Evolutionary conservation across 306 rosid genomes (phyloP).

Genomic region (Trichosanthes cucumerina): DNA sequence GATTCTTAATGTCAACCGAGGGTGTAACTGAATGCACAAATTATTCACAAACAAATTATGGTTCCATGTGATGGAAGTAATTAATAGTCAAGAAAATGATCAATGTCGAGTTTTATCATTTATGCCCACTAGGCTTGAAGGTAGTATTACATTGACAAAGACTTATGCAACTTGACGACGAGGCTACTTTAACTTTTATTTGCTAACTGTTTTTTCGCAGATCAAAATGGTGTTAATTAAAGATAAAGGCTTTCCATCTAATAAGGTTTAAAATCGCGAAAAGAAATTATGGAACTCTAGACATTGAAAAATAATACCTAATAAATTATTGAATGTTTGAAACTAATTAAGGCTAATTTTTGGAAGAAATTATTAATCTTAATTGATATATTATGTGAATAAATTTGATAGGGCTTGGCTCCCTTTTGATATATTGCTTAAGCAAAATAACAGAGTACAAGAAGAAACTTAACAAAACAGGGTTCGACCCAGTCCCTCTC

Average conservation of each 20-base stretch:
- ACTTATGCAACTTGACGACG: background rate
- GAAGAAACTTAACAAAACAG: too few relatives aligned
- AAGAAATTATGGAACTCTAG: background rate
- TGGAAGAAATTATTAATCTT: background rate
- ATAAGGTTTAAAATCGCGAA: background rate
- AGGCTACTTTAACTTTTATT: background rate
- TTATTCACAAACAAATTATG: too few relatives aligned
- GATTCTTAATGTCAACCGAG: too few relatives aligned
- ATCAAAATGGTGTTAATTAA: too few relatives aligned
- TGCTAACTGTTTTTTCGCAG: background rate
- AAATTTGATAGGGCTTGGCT: too few relatives aligned
- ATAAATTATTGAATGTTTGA: background rate
- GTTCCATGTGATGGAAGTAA: too few relatives aligned
- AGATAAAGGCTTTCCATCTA: too few relatives aligned
- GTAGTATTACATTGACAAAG: background rate
- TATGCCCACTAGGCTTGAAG: background rate
- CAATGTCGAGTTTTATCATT: background rate
- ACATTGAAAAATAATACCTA: background rate
- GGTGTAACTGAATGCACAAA: too few relatives aligned
- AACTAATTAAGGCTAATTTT: background rate
- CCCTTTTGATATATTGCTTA: too few relatives aligned
- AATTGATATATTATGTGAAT: background rate
- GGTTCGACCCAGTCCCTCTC: too few relatives aligned
- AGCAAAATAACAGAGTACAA: too few relatives aligned
- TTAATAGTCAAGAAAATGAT: too few relatives aligned